Base-by-base conservation (phyloP, 306 rosid species). In the Abrus precatorius region DNA sequence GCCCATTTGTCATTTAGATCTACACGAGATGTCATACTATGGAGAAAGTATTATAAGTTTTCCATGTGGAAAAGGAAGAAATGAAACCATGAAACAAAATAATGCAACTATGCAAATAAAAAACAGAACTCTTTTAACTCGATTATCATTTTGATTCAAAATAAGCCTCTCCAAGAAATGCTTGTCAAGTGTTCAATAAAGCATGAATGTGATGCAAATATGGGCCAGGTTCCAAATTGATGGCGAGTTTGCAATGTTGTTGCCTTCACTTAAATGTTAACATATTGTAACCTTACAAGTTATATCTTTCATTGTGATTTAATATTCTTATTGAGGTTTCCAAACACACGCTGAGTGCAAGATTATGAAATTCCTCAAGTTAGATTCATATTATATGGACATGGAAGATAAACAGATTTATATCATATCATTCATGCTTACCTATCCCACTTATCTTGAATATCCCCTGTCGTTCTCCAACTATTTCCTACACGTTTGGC, bases 381-480 rank as follows among this genome's bases (percentile, higher is more conserved):
- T 44, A 66, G 33, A 66, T 74, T 54, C 43, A 54, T 72, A 50
- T 33, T 69, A 41, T 33, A 7, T 57, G 68, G 64, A 50, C 3
- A 75, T 48, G 32, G n/a, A 43, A n/a, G 20, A 45, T 36, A 52
- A 6, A 65, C 33, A 45, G 5, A 55, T 74, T 0, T 44, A 38
- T 33, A 57, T 13, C 11, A 41, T 52, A 54, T 52, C 5, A 7
- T 80, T 66, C 36, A 61, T 80, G 40, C 53, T 56, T 40, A 92
- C 97, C 92, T 91, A 0, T 69, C 49, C 97, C 97, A 93, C 2
- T 61, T 86, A 84, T 92, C 94, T 68, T 74, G 30, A 77, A 93
- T 93, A 79, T 93, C 97, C 44, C 85, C 89, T 1, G 97, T 91
- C 56, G 97, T 93, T 86, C 95, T 91, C 97, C 97, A 93, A 76